Base-by-base conservation (phyloP, 2,329 filamentous ascomycete genomes). In the Hortaea sp. region DNA sequence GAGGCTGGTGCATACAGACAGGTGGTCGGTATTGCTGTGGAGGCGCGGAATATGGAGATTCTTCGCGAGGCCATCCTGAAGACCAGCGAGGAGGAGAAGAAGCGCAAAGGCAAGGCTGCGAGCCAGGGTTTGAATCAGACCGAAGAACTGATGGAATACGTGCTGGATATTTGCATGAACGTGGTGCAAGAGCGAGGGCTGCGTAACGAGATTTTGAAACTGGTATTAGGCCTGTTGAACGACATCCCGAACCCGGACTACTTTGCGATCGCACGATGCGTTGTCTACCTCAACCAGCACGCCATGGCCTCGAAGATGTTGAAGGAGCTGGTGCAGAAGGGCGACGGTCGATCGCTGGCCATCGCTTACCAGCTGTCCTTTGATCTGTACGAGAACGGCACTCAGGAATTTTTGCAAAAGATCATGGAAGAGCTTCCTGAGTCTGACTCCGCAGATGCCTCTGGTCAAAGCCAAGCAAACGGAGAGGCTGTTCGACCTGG, bases 331-430 rank as follows among this genome's bases (percentile, higher is more conserved):
- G 82, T 97, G 7, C 76, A 84, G 50, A 85, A 85, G 53, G 86
- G 81, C 5, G 86, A 94, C 55, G 75, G 81, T 43, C 81, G 81
- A 49, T 88, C 88, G 0, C 78, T 87, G 11, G 85, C 89, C 13
- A 84, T 87, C 42, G 92, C 92, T 12, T 98, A 97, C 66, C 92
- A 98, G 65, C 94, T 98, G 47, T 92, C 90, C 1, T 98, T 98
- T 60, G 92, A 98, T 61, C 76, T 98, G 5, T 97, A 95, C 67
- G 92, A 98, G 69, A 98, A 98, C 62, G 92, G 92, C 56, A 97
- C 92, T 0, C 92, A 98, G 60, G 92, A 97, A 63, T 98, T 98
- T 59, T 69, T 98, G 27, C 82, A 82, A 55, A 95, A 92, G 68
- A 86, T 98, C 39, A 82, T 90, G 60, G 80, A 85, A 48, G 81